A percentile compares a stretch with the other conserved stretches of the same genome.
Evolutionary conservation across 805 yeast species (phyloP).

Genomic region (Spencermartinsiella europaea): DNA sequence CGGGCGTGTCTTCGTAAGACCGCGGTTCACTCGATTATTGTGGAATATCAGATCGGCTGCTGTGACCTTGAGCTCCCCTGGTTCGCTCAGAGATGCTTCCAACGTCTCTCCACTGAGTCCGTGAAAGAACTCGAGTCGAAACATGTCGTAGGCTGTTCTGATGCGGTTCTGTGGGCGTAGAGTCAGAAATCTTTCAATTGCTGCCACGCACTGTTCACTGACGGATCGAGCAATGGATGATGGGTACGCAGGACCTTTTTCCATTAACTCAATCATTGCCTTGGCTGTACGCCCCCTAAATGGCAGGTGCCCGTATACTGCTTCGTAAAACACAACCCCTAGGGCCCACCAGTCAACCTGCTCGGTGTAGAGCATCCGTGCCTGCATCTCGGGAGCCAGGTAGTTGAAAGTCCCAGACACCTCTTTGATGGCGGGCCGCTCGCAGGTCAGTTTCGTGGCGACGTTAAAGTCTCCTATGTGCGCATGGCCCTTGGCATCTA

Average conservation of each 20-base stretch:
- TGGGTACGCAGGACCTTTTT: slow-evolving; percentile 7
- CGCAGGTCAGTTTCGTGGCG: slow-evolving; percentile 70
- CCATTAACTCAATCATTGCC: slow-evolving; percentile 12
- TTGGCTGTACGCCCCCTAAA: slow-evolving; percentile 18
- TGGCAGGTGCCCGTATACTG: slow-evolving; percentile 26
- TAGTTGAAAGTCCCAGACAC: slow-evolving; percentile 26
- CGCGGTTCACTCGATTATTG: background rate
- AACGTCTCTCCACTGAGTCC: slow-evolving; percentile 8
- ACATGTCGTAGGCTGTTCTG: slow-evolving; percentile 7
- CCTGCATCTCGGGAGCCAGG: slow-evolving; percentile 29
- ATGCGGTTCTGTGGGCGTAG: slow-evolving; percentile 13
- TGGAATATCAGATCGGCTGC: background rate
- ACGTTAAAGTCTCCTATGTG: slow-evolving; percentile 94
- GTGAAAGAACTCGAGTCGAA: slow-evolving; percentile 14
- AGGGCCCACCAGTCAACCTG: slow-evolving; percentile 33
- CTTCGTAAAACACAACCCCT: slow-evolving; percentile 32
- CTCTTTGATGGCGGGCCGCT: slow-evolving; percentile 18
- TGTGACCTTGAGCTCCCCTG: background rate
- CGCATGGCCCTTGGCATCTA: slow-evolving; percentile 79
- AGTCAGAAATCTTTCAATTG: slow-evolving; percentile 14
- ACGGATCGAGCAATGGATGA: slow-evolving; percentile 10
- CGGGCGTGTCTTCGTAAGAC: background rate
- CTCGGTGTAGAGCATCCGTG: slow-evolving; percentile 20
- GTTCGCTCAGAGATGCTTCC: slow-evolving; percentile 1
- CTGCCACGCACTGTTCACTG: slow-evolving; percentile 15